Percentiles rank a stretch among this genome's conserved stretches.
Conservation (phyloP, 192 early-diverging fungal species). For the Coemansia sp. region DNA sequence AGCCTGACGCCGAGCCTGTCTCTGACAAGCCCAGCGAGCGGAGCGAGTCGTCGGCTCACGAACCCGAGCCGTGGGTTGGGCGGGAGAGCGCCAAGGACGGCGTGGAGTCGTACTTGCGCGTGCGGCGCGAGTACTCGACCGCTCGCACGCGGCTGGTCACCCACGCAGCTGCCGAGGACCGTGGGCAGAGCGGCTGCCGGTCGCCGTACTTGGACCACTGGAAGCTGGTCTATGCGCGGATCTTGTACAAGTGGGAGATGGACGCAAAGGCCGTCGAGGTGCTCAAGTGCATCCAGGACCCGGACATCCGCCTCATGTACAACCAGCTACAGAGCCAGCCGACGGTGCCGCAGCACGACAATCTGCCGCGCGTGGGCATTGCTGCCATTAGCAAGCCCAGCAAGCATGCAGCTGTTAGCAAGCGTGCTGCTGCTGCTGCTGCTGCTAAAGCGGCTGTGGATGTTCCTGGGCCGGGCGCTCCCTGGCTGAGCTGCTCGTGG, state of each 20-base stretch:
- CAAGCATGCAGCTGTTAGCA: neutral
- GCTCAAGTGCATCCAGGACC: conserved; percentile 42
- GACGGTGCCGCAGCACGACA: conserved; percentile 38
- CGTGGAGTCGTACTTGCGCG: conserved; percentile 23
- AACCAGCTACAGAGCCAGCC: conserved; percentile 49
- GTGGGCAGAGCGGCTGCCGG: conserved; percentile 1
- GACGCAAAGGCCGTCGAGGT: conserved; percentile 53
- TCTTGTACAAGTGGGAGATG: conserved; percentile 50
- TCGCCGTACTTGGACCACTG: conserved; percentile 47
- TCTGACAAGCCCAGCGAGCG: too few relatives aligned
- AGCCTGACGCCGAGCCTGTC: neutral
- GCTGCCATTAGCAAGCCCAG: neutral
- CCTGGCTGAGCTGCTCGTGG: conserved; percentile 52
- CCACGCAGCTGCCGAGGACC: neutral
- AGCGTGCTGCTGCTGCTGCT: too few relatives aligned
- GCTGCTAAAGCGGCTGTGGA: neutral
- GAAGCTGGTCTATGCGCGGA: conserved; percentile 50
- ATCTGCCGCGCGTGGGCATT: conserved; percentile 32
- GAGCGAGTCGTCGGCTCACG: too few relatives aligned
- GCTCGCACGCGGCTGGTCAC: conserved; percentile 13
- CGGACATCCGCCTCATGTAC: conserved; percentile 26
- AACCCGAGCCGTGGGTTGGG: neutral
- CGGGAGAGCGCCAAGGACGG: neutral
- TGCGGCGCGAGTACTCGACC: conserved; percentile 23
- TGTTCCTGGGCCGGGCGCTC: conserved; percentile 22